phyloP scores from a whole-genome alignment of 495 filamentous ascomycete genomes.

The Xylaria scruposa region DNA sequence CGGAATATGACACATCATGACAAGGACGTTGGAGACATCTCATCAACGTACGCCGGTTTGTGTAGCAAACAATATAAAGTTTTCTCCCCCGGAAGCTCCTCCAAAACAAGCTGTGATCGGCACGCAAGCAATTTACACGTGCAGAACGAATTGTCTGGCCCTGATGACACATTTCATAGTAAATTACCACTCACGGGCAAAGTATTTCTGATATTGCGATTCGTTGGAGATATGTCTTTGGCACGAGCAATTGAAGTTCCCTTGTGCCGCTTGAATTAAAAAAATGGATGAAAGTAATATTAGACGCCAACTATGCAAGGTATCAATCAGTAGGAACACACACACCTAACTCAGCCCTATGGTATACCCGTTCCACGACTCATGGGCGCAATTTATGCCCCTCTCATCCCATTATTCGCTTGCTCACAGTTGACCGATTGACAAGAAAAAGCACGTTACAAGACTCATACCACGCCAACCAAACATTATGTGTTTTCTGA shows the following conservation, averaged over 20 bases:
- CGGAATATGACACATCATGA: not conserved
- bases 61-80: slow-evolving; percentile 8
- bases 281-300: slow-evolving; percentile 25
- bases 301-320: slow-evolving; percentile 37
- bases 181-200: not conserved
- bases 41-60: not conserved
- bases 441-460: not conserved
- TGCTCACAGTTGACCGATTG: not conserved
- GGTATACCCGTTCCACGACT: slow-evolving; percentile 4
- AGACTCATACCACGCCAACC: not conserved
- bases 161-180: slow-evolving; percentile 8
- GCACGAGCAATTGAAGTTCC: not conserved
- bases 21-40: not conserved
- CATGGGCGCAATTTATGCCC: not conserved
- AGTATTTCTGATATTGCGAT: not conserved
- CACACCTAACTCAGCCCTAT: not conserved
- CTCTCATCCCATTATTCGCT: not conserved
- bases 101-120: slow-evolving; percentile 19
- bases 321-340: slow-evolving; percentile 28
- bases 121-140: not conserved
- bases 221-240: not conserved
- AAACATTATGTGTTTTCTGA: not conserved
- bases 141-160: slow-evolving; percentile 1
- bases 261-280: not conserved
- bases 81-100: not conserved